A percentile compares a stretch with the other conserved stretches of the same genome.
Evolutionary conservation across 2,329 filamentous ascomycete genomes (phyloP).

Genomic region (Epichloe sylvatica): DNA sequence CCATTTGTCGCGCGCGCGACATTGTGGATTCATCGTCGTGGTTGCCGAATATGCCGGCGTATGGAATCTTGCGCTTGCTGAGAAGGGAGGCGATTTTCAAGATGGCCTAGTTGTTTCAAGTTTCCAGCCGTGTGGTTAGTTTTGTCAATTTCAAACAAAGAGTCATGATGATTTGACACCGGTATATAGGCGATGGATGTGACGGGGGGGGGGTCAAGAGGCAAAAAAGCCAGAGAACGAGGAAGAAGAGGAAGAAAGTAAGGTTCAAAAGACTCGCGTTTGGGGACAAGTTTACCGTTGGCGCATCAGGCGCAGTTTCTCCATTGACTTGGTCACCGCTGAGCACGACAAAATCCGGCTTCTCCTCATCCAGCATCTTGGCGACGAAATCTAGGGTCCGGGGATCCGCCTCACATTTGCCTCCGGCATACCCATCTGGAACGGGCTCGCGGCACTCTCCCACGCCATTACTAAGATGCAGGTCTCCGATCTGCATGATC

Average conservation of each 20-base stretch:
- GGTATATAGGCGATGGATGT: no score
- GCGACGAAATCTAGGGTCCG: constrained; percentile 82
- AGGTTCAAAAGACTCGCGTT: background rate
- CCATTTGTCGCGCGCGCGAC: constrained; percentile 66
- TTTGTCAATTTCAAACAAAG: constrained; percentile 5
- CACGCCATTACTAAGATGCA: constrained; percentile 83
- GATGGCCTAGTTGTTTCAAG: constrained; percentile 44
- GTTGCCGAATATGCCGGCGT: constrained; percentile 90
- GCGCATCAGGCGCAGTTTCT: constrained; percentile 78
- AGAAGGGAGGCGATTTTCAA: constrained; percentile 85
- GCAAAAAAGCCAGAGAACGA: background rate
- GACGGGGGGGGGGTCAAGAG: background rate
- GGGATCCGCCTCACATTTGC: constrained; percentile 79
- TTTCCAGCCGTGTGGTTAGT: background rate
- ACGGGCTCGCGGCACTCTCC: constrained; percentile 78
- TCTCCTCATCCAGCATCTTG: constrained; percentile 76
- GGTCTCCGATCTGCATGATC: constrained; percentile 89
- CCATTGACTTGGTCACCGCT: constrained; percentile 95
- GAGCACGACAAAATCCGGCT: constrained; percentile 80
- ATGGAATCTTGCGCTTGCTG: constrained; percentile 77
- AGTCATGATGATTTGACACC: constrained; percentile 7
- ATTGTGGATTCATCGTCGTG: constrained; percentile 88
- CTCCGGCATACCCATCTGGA: constrained; percentile 56
- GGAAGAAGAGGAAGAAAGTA: background rate
- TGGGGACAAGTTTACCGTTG: constrained; percentile 44